Percentiles rank a stretch among this genome's conserved stretches.
Evolutionary conservation across 1,284 basidiomycete species (phyloP).

Genomic region (Garcileccinum viscosum): DNA sequence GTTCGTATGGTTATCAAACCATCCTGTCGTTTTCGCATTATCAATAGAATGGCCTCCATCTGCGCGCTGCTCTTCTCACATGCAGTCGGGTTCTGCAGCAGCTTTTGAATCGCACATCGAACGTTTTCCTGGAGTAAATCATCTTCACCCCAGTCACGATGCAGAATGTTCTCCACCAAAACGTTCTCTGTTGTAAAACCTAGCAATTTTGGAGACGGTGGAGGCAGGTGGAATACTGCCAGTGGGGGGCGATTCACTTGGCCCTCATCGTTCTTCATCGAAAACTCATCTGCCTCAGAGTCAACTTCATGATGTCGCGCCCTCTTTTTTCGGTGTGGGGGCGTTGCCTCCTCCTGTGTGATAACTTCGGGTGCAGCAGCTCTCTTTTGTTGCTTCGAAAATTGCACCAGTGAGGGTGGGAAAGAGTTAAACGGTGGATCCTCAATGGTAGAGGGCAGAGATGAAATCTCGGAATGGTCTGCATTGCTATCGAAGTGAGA

Average conservation of each 20-base stretch:
- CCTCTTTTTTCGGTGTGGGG: neutral
- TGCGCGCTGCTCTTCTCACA: slow-evolving; percentile 8
- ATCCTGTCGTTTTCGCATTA: neutral
- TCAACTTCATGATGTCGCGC: neutral
- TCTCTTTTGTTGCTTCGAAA: neutral
- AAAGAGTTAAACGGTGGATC: no score
- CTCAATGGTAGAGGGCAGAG: neutral
- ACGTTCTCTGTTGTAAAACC: no score
- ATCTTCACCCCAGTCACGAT: neutral
- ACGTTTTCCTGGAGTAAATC: slow-evolving; percentile 2
- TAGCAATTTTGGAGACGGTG: neutral
- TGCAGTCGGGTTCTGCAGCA: neutral
- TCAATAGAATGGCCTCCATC: slow-evolving; percentile 4
- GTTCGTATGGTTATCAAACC: slow-evolving; percentile 14
- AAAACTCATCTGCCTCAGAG: neutral
- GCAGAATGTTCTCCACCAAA: neutral
- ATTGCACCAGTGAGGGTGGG: no score
- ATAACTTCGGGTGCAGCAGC: neutral
- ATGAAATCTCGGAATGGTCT: neutral
- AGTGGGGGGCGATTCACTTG: neutral
- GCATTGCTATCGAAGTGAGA: neutral
- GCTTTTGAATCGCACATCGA: neutral
- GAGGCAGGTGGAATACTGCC: neutral
- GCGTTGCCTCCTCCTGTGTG: neutral
- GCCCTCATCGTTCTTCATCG: neutral